Percentiles rank a stretch among this genome's conserved stretches.
Evolutionary conservation across 1,284 basidiomycete genomes (phyloP).

Genomic region (Amylostereum chailletii): DNA sequence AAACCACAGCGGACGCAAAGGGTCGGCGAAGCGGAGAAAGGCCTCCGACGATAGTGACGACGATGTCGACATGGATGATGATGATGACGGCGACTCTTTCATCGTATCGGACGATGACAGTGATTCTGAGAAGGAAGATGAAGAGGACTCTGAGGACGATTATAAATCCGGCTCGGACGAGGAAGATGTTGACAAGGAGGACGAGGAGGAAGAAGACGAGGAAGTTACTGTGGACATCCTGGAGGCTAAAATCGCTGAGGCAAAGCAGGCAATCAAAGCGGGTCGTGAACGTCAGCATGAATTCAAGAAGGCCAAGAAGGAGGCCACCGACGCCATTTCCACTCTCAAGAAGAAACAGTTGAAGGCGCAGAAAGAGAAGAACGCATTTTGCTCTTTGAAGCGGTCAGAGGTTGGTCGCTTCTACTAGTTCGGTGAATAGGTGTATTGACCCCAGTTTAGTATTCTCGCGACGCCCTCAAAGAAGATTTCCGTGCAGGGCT

Average conservation of each 20-base stretch:
- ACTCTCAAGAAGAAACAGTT: constrained; percentile 35
- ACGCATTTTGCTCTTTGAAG: constrained; percentile 50
- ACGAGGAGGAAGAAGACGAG: constrained; percentile 22
- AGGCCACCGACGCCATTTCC: constrained; percentile 35
- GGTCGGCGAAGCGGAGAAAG: constrained; percentile 36
- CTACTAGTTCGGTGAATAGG: background rate
- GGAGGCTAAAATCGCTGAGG: constrained; percentile 34
- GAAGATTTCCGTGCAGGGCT: constrained; percentile 50
- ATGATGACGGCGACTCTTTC: constrained; percentile 17
- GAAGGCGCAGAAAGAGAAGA: constrained; percentile 47
- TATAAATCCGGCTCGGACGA: constrained; percentile 16
- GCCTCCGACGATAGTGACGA: constrained; percentile 12
- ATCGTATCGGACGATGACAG: background rate
- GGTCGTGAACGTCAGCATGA: constrained; percentile 28
- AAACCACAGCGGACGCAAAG: constrained; percentile 38
- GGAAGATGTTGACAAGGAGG: constrained; percentile 20
- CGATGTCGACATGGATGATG: constrained; percentile 18
- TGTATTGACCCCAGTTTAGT: constrained; percentile 25
- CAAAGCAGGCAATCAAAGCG: constrained; percentile 31
- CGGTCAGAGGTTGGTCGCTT: constrained; percentile 38
- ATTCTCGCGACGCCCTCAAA: constrained; percentile 46
- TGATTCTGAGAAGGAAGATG: constrained; percentile 9
- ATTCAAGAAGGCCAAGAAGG: constrained; percentile 34
- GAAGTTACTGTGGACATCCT: constrained; percentile 37
- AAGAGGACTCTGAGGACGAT: constrained; percentile 14